Evolutionary conservation across 768 basidiomycete species (phyloP).

Genomic region (Glaciozyma antarctica): DNA sequence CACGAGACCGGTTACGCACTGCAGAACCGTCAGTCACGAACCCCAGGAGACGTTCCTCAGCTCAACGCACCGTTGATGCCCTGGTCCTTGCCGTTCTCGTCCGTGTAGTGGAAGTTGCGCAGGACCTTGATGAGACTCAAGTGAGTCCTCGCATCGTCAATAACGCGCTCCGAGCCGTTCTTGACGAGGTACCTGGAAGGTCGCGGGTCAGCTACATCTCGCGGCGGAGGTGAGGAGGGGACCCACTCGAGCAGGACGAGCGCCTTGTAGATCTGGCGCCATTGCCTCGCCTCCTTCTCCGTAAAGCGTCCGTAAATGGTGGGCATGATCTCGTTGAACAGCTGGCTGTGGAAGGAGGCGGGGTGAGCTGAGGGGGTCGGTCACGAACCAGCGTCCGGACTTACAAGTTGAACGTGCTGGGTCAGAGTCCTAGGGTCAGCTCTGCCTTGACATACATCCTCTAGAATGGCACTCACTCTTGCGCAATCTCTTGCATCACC

Average conservation of each 20-base stretch:
- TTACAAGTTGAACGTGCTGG: slow-evolving; percentile 97
- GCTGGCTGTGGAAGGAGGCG: slow-evolving; percentile 52
- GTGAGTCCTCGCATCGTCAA: slow-evolving; percentile 92
- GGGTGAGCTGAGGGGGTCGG: not conserved
- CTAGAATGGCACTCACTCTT: slow-evolving; percentile 54
- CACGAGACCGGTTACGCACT: slow-evolving; percentile 92
- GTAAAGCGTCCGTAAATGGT: slow-evolving; percentile 86
- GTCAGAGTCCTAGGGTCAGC: not conserved
- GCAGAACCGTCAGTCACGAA: not conserved
- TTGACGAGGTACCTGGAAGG: slow-evolving; percentile 74
- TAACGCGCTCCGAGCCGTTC: slow-evolving; percentile 92
- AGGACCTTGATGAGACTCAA: slow-evolving; percentile 95
- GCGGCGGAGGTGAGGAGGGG: not conserved
- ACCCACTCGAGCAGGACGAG: slow-evolving; percentile 21
- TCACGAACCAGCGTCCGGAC: not conserved
- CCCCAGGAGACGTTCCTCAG: not conserved
- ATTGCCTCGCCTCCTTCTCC: slow-evolving; percentile 96
- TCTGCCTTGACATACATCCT: not conserved
- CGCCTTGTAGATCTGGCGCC: slow-evolving; percentile 97
- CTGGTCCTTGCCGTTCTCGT: slow-evolving; percentile 97
- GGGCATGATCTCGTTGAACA: slow-evolving; percentile 99
- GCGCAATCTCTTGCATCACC: slow-evolving; percentile 95
- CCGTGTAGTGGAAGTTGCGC: slow-evolving; percentile 93
- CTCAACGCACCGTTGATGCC: slow-evolving; percentile 73
- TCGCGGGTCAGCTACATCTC: slow-evolving; percentile 59